phyloP scores from a whole-genome alignment of 2,329 filamentous ascomycete species.

The Verticillium longisporum region DNA sequence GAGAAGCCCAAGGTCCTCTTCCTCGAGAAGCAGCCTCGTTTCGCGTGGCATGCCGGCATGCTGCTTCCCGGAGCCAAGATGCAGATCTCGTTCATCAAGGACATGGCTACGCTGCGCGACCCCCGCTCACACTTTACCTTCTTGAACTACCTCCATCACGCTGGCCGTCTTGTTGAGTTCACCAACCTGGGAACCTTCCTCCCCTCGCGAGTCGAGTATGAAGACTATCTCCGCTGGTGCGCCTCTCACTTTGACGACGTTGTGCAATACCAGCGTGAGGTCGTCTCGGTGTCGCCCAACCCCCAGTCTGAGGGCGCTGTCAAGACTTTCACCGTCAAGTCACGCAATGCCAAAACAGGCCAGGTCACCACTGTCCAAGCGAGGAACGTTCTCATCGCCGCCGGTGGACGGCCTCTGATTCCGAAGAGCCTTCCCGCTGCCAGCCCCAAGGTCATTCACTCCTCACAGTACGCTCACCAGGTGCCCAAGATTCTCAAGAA shows the following conservation, averaged over 20 bases:
- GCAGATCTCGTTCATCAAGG: constrained; percentile 98
- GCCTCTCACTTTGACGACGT: constrained; percentile 67
- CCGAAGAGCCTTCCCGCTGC: constrained; percentile 62
- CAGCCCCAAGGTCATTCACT: constrained; percentile 75
- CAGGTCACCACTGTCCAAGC: constrained; percentile 44
- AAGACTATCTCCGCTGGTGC: constrained; percentile 94
- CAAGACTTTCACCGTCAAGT: constrained; percentile 61
- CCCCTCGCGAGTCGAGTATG: constrained; percentile 80
- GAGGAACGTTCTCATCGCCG: constrained; percentile 58
- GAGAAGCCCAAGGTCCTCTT: constrained; percentile 69
- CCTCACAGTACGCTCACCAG: constrained; percentile 71
- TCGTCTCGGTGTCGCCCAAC: constrained; percentile 59
- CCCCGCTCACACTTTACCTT: constrained; percentile 91
- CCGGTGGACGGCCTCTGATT: constrained; percentile 59
- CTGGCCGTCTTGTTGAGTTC: constrained; percentile 79
- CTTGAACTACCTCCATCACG: constrained; percentile 82
- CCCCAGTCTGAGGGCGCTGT: constrained; percentile 35
- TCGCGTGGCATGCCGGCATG: constrained; percentile 95
- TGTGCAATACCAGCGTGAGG: constrained; percentile 73
- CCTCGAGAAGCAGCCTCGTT: constrained; percentile 75
- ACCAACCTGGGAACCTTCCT: constrained; percentile 87
- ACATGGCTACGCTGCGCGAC: constrained; percentile 82
- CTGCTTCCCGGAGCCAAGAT: constrained; percentile 87
- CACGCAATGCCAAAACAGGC: constrained; percentile 54
- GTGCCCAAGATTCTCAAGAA: constrained; percentile 54